Percentiles rank a stretch among this genome's conserved stretches.
These are phyloP conservation scores for Vaccinium darrowii DNA, from an alignment of 148 eudicot species.

Conservation along the genomic window DNA sequence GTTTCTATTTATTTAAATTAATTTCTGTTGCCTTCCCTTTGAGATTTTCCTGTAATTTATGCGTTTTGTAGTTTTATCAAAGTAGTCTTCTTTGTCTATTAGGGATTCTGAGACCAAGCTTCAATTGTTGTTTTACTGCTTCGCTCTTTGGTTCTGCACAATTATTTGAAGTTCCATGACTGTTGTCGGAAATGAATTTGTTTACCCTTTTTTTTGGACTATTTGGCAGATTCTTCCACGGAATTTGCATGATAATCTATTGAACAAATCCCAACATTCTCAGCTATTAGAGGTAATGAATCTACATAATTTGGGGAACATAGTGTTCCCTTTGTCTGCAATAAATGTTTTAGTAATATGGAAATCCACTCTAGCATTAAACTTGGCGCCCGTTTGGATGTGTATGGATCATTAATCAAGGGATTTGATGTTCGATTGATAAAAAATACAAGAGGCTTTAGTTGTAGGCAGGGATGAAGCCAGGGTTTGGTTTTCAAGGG, in stretches of 20 bases:
- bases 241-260: constrained; percentile 38
- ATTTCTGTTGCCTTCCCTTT: neutral
- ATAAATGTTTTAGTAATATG: neutral
- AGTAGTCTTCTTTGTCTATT: neutral
- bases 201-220: neutral
- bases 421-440: neutral
- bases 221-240: constrained; percentile 43
- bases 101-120: neutral
- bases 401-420: neutral
- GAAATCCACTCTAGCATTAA: neutral
- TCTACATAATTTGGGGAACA: neutral
- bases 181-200: neutral
- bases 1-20: too few species aligned
- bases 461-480: neutral
- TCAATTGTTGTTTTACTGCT: neutral
- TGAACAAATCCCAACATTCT: constrained; percentile 26
- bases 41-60: neutral
- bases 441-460: neutral
- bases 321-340: neutral
- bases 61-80: neutral
- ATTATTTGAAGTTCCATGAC: neutral
- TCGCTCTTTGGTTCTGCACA: neutral
- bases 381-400: neutral
- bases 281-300: constrained; percentile 43
- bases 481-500: neutral